Evolutionary conservation across 805 yeast species (phyloP).

Genomic region (Candida suzukii): DNA sequence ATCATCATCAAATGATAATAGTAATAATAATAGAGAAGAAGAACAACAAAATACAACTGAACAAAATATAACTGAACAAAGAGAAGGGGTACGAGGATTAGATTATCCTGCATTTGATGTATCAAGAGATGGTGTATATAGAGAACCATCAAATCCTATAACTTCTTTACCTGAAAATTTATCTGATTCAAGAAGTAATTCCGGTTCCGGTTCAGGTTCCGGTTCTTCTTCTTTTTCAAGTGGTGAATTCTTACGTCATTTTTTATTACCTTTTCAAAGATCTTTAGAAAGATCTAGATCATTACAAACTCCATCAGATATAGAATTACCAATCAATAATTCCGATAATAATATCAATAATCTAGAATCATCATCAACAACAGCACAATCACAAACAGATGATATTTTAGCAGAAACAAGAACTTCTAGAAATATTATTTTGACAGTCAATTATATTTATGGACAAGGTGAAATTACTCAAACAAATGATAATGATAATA

Average conservation of each 20-base stretch:
- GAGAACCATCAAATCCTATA: slow-evolving; percentile 11
- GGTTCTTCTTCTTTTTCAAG: background rate
- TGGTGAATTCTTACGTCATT: background rate
- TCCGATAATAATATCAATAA: too few relatives aligned
- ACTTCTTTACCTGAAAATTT: background rate
- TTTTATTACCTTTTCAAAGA: background rate
- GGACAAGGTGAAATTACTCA: slow-evolving; percentile 14
- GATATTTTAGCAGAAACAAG: slow-evolving; percentile 6
- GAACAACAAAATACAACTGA: too few relatives aligned
- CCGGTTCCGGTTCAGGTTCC: background rate
- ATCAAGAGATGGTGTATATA: slow-evolving; percentile 23
- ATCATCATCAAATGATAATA: too few relatives aligned
- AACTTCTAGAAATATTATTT: slow-evolving; percentile 28
- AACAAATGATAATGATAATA: slow-evolving; percentile 22
- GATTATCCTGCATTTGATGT: slow-evolving; percentile 31
- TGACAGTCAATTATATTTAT: slow-evolving; percentile 33
- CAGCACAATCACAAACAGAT: background rate
- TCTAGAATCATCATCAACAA: background rate
- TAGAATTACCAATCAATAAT: too few relatives aligned
- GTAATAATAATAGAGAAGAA: too few relatives aligned
- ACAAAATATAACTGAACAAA: background rate
- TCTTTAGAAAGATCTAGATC: background rate
- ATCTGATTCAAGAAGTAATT: background rate
- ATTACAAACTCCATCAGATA: background rate
- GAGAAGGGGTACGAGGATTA: slow-evolving; percentile 22